Percentiles rank a stretch among this genome's conserved stretches.
These are phyloP conservation scores for Mucor mucedo DNA, from an alignment of 371 early-diverging fungal genomes.

Conservation along the genomic window DNA sequence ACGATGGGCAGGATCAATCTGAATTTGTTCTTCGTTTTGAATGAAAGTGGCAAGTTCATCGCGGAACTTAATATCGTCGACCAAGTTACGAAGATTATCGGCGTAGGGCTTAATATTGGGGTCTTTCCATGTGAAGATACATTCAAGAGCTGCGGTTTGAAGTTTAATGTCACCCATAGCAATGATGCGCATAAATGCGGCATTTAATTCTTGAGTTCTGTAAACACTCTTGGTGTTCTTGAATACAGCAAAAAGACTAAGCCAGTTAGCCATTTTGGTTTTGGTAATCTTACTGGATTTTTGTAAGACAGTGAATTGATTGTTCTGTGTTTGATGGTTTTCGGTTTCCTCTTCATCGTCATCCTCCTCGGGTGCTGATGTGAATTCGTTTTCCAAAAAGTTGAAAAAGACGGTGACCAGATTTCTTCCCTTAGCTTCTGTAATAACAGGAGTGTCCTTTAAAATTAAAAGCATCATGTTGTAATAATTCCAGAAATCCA, in stretches of 20 bases:
- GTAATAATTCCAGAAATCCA: slow-evolving; percentile 83
- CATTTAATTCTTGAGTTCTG: slow-evolving; percentile 59
- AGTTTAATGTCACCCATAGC: slow-evolving; percentile 79
- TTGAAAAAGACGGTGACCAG: slow-evolving; percentile 80
- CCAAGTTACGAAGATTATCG: slow-evolving; percentile 74
- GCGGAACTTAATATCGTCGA: slow-evolving; percentile 89
- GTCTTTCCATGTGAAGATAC: slow-evolving; percentile 81
- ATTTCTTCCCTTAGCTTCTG: slow-evolving; percentile 73
- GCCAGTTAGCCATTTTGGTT: slow-evolving; percentile 67
- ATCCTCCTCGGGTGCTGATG: slow-evolving; percentile 45
- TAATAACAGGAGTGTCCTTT: slow-evolving; percentile 65
- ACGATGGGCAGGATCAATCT: slow-evolving; percentile 72
- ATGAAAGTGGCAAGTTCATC: slow-evolving; percentile 83
- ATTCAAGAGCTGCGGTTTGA: slow-evolving; percentile 83
- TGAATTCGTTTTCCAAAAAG: slow-evolving; percentile 67
- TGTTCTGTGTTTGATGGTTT: slow-evolving; percentile 21
- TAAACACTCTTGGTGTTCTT: slow-evolving; percentile 63
- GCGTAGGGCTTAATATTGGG: slow-evolving; percentile 70
- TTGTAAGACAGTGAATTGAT: slow-evolving; percentile 43
- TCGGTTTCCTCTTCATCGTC: slow-evolving; percentile 40
- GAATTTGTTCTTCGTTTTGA: slow-evolving; percentile 59
- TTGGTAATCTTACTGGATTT: slow-evolving; percentile 47
- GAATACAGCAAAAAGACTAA: slow-evolving; percentile 79
- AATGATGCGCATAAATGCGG: slow-evolving; percentile 73
- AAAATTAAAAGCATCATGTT: slow-evolving; percentile 70